Evolutionary conservation across 1,139 yeast genomes (phyloP), one percentile per base, ranked within the genome.

Genomic region (Hansenula anomala): DNA sequence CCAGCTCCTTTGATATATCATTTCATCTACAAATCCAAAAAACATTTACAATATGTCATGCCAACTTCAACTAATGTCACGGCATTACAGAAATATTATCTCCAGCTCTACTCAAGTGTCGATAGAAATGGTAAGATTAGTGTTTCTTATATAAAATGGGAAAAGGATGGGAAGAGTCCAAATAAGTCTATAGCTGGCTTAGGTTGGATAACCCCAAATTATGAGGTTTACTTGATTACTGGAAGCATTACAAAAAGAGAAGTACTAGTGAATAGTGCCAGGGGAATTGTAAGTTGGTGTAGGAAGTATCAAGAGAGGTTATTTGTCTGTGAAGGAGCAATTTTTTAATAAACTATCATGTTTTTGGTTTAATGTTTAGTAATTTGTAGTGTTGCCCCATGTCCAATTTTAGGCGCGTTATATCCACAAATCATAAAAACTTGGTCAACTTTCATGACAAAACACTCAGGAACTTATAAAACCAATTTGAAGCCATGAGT

Each of bases 11-110:
- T 75, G 37, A 71, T 88, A 18, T 76, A 79, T 44, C 97, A 90
- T 62, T 92, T 92, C 56, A 70, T 89, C 22, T 89, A 78, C 66
- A 88, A 85, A 59, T 75, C 87, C 35, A 80, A 76, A 45, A 64
- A 64, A 19, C 73, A 77, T 41, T 75, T 80, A 3, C 89, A 82
- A 50, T 80, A 70, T 52, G 69, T 79, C 11, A 58, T 58, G 59
- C 68, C 55, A 3, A 45, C 47, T 10, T 30, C 55, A 39, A 43
- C 56, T 36, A 44, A 35, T 38, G 28, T 37, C 14, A 32, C 28
- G 11, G 37, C 39, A 20, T 34, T 49, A 26, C 49, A 45, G 24
- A 39, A 41, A n/a, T 47, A 48, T 22, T 54, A 54, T 30, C 35
- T 51, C 8, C 44, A 45, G 14, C 34, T 54, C 6, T 50, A 54